A percentile compares a stretch with the other conserved stretches of the same genome.
Conservation (phyloP, 208 protist genomes). For the Histomonas meleagridis region DNA sequence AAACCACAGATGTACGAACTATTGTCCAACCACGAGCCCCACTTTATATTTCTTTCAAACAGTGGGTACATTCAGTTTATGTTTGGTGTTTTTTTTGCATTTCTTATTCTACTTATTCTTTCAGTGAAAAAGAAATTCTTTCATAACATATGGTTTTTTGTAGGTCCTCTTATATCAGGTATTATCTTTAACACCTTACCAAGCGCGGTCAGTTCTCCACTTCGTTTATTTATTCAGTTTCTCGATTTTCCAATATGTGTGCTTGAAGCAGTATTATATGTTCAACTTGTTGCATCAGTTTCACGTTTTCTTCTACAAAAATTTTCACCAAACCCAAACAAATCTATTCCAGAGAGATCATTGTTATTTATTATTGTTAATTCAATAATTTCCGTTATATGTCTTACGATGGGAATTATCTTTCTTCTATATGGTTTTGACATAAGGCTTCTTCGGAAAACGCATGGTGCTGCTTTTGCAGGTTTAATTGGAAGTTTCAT, state of each 20-base stretch:
- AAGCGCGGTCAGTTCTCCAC: not conserved
- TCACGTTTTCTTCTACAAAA: not conserved
- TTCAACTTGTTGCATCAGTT: not conserved
- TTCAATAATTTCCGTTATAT: not conserved
- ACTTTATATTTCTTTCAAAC: not conserved
- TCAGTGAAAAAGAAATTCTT: not conserved
- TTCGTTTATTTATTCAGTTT: not conserved
- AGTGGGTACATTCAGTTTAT: not conserved
- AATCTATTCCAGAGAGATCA: not conserved
- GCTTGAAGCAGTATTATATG: not conserved
- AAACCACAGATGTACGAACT: too few relatives aligned
- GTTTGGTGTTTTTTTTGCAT: not conserved
- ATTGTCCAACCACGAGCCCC: not conserved
- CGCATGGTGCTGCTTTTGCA: not conserved
- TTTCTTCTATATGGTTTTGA: not conserved
- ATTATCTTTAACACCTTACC: not conserved
- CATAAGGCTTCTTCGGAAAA: not conserved
- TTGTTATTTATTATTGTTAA: not conserved
- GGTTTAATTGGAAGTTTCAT: not conserved
- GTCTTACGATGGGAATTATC: not conserved
- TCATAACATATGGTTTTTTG: not conserved
- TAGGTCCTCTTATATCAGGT: not conserved
- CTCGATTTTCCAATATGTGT: not conserved
- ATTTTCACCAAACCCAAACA: not conserved
- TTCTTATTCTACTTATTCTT: not conserved